Conservation (phyloP, 352 stramenopile genomes). For the Phytophthora melonis region DNA sequence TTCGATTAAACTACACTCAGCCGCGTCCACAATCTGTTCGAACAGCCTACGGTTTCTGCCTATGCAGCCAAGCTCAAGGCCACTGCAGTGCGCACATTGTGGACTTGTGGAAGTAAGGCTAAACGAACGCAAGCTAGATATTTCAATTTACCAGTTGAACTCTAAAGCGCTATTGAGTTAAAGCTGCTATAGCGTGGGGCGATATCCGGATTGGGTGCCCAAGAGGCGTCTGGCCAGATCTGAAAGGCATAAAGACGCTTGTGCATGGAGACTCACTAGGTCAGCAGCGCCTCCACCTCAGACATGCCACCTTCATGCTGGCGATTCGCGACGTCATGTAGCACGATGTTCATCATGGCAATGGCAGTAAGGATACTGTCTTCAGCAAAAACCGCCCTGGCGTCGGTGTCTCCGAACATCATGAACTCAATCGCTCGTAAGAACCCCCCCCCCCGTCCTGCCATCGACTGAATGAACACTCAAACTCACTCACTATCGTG, state of each 20-base stretch:
- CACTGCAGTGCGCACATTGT: no score
- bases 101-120: no score
- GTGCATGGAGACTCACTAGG: conserved; percentile 4
- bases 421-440: conserved; percentile 45
- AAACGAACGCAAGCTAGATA: no score
- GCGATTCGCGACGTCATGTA: neutral
- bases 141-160: no score
- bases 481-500: neutral
- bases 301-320: neutral
- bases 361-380: conserved; percentile 2
- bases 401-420: conserved; percentile 5
- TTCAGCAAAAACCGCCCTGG: conserved; percentile 2
- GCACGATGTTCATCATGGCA: conserved; percentile 1
- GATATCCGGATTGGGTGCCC: neutral
- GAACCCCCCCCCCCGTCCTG: neutral
- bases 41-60: no score
- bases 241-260: conserved; percentile 4
- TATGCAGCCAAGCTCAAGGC: no score
- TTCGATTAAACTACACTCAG: no score
- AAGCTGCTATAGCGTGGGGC: no score
- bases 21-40: no score
- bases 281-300: neutral
- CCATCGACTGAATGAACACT: no score
- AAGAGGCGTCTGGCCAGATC: conserved; percentile 11
- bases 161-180: no score